Percentiles rank a stretch among this genome's conserved stretches.
phyloP scores from a whole-genome alignment of 2,329 filamentous ascomycete species.

The Fonsecaea pedrosoi region DNA sequence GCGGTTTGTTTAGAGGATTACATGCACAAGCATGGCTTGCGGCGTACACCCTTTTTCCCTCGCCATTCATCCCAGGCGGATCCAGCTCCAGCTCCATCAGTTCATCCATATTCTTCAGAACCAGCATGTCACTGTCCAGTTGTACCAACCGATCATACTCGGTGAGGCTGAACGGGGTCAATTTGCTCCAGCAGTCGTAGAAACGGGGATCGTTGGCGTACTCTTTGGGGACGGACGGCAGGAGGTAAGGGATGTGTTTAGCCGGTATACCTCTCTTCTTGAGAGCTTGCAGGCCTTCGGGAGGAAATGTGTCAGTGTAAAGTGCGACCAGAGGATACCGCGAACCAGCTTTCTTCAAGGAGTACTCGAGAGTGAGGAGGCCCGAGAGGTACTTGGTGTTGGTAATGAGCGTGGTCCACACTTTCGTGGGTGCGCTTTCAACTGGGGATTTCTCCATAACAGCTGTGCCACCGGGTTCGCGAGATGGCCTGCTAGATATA shows the following conservation, averaged over 20 bases:
- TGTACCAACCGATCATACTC: slow-evolving; percentile 82
- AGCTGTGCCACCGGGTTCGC: slow-evolving; percentile 4
- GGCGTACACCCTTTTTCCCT: slow-evolving; percentile 74
- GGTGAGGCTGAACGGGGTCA: slow-evolving; percentile 76
- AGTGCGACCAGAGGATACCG: slow-evolving; percentile 81
- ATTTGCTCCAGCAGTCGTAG: slow-evolving; percentile 89
- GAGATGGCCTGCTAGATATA: not conserved
- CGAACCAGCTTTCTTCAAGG: slow-evolving; percentile 69
- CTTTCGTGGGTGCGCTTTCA: slow-evolving; percentile 52
- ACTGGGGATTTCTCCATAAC: slow-evolving; percentile 1
- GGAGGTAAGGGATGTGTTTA: slow-evolving; percentile 74
- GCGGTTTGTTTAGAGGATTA: slow-evolving; percentile 77
- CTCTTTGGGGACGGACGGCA: slow-evolving; percentile 69
- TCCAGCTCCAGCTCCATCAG: slow-evolving; percentile 83
- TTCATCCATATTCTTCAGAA: slow-evolving; percentile 86
- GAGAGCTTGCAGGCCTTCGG: slow-evolving; percentile 72
- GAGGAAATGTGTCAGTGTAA: slow-evolving; percentile 78
- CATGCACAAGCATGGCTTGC: slow-evolving; percentile 85
- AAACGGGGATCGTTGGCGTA: slow-evolving; percentile 82
- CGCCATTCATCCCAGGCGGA: slow-evolving; percentile 55
- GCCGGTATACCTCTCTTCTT: slow-evolving; percentile 71
- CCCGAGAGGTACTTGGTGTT: slow-evolving; percentile 82
- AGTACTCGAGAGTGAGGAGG: slow-evolving; percentile 80
- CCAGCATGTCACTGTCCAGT: slow-evolving; percentile 88
- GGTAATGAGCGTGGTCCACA: slow-evolving; percentile 88